Evolutionary conservation across 2,329 filamentous ascomycete species (phyloP).

Genomic region (Alternaria panax): DNA sequence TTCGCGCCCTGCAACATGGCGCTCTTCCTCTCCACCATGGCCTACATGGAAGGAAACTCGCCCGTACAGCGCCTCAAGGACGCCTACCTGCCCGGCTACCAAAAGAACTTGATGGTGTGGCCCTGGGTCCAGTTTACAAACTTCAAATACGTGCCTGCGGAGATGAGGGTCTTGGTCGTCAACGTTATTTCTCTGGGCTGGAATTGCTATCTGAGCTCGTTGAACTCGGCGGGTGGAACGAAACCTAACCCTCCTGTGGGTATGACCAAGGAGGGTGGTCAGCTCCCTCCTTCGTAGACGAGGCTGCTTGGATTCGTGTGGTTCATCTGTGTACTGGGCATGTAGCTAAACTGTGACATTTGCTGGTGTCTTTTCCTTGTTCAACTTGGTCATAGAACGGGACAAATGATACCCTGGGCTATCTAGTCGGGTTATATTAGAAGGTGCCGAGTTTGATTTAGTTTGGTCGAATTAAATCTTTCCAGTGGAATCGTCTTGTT

Average conservation of each 20-base stretch:
- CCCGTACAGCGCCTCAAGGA: constrained; percentile 73
- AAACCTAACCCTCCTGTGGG: constrained; percentile 18
- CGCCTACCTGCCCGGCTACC: constrained; percentile 74
- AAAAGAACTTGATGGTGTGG: constrained; percentile 89
- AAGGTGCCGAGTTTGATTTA: background rate
- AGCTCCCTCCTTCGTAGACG: constrained; percentile 36
- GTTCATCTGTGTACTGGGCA: background rate
- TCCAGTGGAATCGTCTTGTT: background rate
- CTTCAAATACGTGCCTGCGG: constrained; percentile 84
- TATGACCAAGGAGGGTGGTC: constrained; percentile 32
- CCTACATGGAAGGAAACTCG: constrained; percentile 73
- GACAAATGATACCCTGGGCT: background rate
- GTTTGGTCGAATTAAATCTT: background rate
- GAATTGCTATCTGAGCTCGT: constrained; percentile 53
- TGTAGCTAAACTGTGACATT: background rate
- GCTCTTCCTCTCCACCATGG: constrained; percentile 84
- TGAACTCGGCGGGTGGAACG: constrained; percentile 45
- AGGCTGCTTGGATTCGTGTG: background rate
- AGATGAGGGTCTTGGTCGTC: constrained; percentile 84
- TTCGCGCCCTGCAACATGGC: constrained; percentile 85
- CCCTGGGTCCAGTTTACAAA: constrained; percentile 84
- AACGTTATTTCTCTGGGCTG: constrained; percentile 75
- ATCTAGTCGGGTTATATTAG: background rate
- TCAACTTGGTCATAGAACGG: background rate
- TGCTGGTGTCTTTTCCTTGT: background rate